Evolutionary conservation across 345 rosid genomes (phyloP), one percentile per base, ranked within the genome.

Genomic region (Isatis tinctoria): DNA sequence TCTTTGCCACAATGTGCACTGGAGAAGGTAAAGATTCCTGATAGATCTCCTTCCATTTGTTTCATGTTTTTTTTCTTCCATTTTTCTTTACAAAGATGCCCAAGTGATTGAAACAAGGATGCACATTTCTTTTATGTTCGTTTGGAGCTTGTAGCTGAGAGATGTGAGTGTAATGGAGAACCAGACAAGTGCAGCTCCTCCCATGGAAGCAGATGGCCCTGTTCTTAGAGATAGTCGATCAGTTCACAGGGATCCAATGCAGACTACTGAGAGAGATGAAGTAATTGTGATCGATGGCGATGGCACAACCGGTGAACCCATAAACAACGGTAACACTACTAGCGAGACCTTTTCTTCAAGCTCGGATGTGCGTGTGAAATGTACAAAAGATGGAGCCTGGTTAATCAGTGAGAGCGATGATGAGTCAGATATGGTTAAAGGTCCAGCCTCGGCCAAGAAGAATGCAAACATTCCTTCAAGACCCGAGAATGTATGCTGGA

Each of bases 311-410:
- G 3, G 3, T 32, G 49, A 75, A 61, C 59, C 44, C 36, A 60
- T 39, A 10, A 41, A 28, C 59, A 53, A 26, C 14, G 41, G 7
- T 44, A 27, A 36, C 37, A 8, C 53, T 51, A 16, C 17, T 12
- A 65, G 14, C 49, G 72, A 66, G 28, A 57, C 65, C 51, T 60
- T 18, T 36, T 4, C 61, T 18, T 12, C 76, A 53, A 63, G 24
- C 45, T 53, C 17, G 33, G 80, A 58, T 33, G 47, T 33, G 18
- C 62, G 4, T 18, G 67, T 40, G n/a, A 49, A 58, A 71, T 77
- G 76, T 65, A 39, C 67, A 40, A 39, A 48, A n/a, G 76, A 70
- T 57, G 80, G 76, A 58, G 51, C 63, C 6, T 77, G 76, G 76
- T 16, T 77, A 32, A 58, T 71, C 39, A 57, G 35, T 47, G 76